These are phyloP conservation scores for Puccinia polysora DNA, from an alignment of 1,284 basidiomycete species.

Conservation along the genomic window DNA sequence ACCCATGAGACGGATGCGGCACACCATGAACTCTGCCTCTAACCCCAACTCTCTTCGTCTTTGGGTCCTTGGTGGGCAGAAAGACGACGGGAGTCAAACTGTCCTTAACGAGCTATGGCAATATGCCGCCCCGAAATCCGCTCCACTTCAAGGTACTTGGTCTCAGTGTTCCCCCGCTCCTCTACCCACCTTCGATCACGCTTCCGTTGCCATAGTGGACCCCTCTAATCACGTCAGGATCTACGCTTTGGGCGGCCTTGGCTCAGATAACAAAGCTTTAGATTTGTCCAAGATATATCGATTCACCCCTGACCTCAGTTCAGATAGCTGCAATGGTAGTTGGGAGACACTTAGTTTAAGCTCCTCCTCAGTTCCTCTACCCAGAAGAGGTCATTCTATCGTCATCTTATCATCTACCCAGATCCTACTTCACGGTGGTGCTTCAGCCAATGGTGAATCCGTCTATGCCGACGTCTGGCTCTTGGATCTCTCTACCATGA, in stretches of 20 bases:
- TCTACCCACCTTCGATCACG: conserved; percentile 20
- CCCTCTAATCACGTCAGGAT: conserved; percentile 19
- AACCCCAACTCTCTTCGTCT: conserved; percentile 15
- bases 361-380: neutral
- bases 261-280: neutral
- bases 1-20: conserved; percentile 31
- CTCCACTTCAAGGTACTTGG: conserved; percentile 25
- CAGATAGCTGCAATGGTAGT: conserved; percentile 1
- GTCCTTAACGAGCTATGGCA: conserved; percentile 37
- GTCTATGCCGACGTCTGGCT: conserved; percentile 33
- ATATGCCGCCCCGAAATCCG: conserved; percentile 10
- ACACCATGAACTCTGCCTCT: conserved; percentile 26
- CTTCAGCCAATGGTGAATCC: conserved; percentile 17
- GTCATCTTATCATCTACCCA: conserved; percentile 32
- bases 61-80: conserved; percentile 35
- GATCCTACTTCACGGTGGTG: conserved; percentile 33
- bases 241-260: conserved; percentile 24
- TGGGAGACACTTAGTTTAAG: conserved; percentile 16
- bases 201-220: conserved; percentile 22
- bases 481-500: conserved; percentile 19
- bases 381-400: conserved; percentile 24
- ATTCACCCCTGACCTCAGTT: conserved; percentile 29
- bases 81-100: conserved; percentile 24
- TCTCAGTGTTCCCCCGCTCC: conserved; percentile 18
- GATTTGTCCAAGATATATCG: conserved; percentile 11